A percentile compares a stretch with the other conserved stretches of the same genome.
These are phyloP conservation scores for Glaciozyma antarctica DNA, from an alignment of 768 basidiomycete species.

Conservation along the genomic window DNA sequence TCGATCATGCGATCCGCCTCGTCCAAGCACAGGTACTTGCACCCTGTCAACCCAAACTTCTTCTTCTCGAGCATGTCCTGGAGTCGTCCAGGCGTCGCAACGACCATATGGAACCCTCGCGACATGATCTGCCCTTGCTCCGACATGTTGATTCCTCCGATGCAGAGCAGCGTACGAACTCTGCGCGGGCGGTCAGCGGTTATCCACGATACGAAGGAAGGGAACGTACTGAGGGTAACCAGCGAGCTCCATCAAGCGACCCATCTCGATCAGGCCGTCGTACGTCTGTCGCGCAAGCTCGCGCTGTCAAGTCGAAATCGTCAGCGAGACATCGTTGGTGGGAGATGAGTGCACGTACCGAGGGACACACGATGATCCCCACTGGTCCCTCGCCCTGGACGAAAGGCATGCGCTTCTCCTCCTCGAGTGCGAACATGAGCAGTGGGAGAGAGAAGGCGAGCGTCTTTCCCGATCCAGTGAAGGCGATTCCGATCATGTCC, in stretches of 20 bases:
- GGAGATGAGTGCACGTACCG: slow-evolving; percentile 39
- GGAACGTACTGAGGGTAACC: slow-evolving; percentile 53
- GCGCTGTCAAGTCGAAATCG: slow-evolving; percentile 42
- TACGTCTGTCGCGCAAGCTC: slow-evolving; percentile 95
- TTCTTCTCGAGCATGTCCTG: slow-evolving; percentile 98
- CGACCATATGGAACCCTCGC: slow-evolving; percentile 88
- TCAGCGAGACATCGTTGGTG: background rate
- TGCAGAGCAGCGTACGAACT: slow-evolving; percentile 80
- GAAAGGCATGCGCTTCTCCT: slow-evolving; percentile 82
- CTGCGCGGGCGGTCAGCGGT: slow-evolving; percentile 36
- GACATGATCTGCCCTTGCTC: slow-evolving; percentile 87
- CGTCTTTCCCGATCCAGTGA: slow-evolving; percentile 98
- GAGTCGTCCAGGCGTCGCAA: slow-evolving; percentile 90
- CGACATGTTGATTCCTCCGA: slow-evolving; percentile 95
- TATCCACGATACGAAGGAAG: background rate
- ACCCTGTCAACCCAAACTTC: slow-evolving; percentile 79
- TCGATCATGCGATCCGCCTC: slow-evolving; percentile 99
- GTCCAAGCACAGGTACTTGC: slow-evolving; percentile 94
- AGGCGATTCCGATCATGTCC: slow-evolving; percentile 97
- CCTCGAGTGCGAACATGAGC: slow-evolving; percentile 91
- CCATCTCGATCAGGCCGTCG: slow-evolving; percentile 86
- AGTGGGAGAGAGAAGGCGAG: slow-evolving; percentile 96
- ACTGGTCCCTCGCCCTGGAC: slow-evolving; percentile 90
- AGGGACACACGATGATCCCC: slow-evolving; percentile 93
- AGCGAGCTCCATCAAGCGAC: slow-evolving; percentile 64